Conservation (phyloP, 176 grass and related monocot species). For the Olyra latifolia region DNA sequence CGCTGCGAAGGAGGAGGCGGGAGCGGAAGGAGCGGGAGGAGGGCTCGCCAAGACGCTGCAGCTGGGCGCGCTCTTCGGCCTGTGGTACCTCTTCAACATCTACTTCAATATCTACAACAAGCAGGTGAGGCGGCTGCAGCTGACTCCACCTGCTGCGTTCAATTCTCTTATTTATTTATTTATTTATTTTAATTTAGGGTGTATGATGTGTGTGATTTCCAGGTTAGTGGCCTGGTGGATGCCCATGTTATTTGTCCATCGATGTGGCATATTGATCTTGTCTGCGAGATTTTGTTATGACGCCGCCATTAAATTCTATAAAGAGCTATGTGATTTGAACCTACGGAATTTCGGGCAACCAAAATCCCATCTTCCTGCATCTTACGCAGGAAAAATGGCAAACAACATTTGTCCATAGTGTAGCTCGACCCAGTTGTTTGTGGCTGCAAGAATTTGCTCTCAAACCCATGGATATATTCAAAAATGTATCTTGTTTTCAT, state of each 20-base stretch:
- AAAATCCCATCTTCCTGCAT: neutral
- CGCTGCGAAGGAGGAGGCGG: neutral
- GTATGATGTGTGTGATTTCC: neutral
- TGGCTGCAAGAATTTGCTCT: neutral
- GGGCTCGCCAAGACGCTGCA: constrained; percentile 48
- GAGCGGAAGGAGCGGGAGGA: neutral
- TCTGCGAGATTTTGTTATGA: too few species aligned
- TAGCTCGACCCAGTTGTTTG: neutral
- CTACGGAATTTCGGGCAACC: neutral
- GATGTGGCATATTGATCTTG: too few species aligned
- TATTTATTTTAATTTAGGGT: neutral
- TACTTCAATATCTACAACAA: constrained; percentile 96
- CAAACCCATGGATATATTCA: neutral
- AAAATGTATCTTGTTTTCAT: neutral
- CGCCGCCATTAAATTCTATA: too few species aligned
- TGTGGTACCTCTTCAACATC: constrained; percentile 93
- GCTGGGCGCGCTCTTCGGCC: constrained; percentile 63
- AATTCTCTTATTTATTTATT: neutral
- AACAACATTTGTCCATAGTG: neutral
- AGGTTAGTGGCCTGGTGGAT: neutral
- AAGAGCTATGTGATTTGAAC: neutral
- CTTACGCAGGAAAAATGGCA: neutral
- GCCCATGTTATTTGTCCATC: too few species aligned
- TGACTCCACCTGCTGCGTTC: neutral
- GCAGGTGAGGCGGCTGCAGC: constrained; percentile 40